phyloP scores from a whole-genome alignment of 495 filamentous ascomycete genomes.

The Penicilliopsis zonata region DNA sequence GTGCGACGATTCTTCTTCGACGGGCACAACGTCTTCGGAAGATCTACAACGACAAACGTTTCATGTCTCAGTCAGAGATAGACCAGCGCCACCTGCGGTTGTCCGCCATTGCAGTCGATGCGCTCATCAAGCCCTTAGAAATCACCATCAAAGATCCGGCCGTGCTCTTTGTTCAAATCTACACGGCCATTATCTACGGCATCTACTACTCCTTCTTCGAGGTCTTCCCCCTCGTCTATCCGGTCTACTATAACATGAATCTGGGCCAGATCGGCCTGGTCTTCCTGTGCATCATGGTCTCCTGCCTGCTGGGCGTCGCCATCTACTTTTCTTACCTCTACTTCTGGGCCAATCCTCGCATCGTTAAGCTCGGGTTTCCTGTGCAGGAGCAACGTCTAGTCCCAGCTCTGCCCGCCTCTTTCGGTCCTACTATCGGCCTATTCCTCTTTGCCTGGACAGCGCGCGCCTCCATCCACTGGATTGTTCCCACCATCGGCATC shows the following conservation, averaged over 20 bases:
- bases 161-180: conserved; percentile 49
- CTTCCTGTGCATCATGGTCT: conserved; percentile 51
- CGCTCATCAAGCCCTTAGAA: conserved; percentile 49
- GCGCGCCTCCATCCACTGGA: conserved; percentile 45
- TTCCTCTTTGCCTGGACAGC: conserved; percentile 57
- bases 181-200: conserved; percentile 51
- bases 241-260: conserved; percentile 47
- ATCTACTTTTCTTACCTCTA: conserved; percentile 42
- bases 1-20: conserved; percentile 43
- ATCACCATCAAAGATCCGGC: conserved; percentile 52
- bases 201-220: conserved; percentile 67
- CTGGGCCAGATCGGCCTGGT: conserved; percentile 50
- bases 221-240: conserved; percentile 63
- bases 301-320: conserved; percentile 38
- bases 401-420: conserved; percentile 41
- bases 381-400: conserved; percentile 40
- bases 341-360: conserved; percentile 39
- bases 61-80: conserved; percentile 39
- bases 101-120: conserved; percentile 37
- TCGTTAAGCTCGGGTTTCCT: conserved; percentile 30
- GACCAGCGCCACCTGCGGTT: conserved; percentile 36
- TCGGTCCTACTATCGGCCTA: conserved; percentile 42
- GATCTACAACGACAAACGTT: conserved; percentile 24
- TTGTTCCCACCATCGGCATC: conserved; percentile 47
- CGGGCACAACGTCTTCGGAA: conserved; percentile 42